A percentile compares a stretch with the other conserved stretches of the same genome.
These are phyloP conservation scores for Aspergillus pseudotamarii DNA, from an alignment of 2,329 filamentous ascomycete genomes.

Conservation along the genomic window DNA sequence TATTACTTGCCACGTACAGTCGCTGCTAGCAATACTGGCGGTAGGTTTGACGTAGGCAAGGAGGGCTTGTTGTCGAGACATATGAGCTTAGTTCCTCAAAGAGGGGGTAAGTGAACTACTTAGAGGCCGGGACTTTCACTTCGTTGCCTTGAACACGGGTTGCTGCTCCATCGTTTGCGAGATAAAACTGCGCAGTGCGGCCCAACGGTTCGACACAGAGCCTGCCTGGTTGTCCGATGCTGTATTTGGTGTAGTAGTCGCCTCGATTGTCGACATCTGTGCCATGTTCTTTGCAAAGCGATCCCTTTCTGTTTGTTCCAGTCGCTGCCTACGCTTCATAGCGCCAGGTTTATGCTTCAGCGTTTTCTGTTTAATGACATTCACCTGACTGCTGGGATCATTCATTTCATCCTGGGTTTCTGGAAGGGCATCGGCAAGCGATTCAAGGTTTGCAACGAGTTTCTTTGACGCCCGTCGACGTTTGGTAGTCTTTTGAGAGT, in stretches of 20 bases:
- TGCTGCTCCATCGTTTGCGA: constrained; percentile 88
- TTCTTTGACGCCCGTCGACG: constrained; percentile 74
- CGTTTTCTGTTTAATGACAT: constrained; percentile 74
- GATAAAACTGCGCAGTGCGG: constrained; percentile 80
- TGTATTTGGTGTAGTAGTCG: constrained; percentile 28
- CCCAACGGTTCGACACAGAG: constrained; percentile 68
- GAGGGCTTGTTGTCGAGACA: neutral
- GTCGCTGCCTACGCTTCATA: constrained; percentile 77
- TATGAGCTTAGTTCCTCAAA: neutral
- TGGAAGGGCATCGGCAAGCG: constrained; percentile 79
- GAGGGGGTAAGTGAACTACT: neutral
- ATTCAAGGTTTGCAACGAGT: constrained; percentile 72
- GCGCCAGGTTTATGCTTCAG: constrained; percentile 76
- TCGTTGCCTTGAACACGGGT: constrained; percentile 64
- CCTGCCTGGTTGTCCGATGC: constrained; percentile 22
- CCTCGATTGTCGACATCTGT: constrained; percentile 58
- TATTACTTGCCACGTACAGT: neutral
- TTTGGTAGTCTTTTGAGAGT: constrained; percentile 58
- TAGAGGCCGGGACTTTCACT: constrained; percentile 23
- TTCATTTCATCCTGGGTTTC: constrained; percentile 56
- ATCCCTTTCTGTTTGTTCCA: constrained; percentile 80
- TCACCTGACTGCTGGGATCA: constrained; percentile 55
- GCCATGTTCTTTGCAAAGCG: constrained; percentile 84
- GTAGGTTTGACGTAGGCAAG: neutral
- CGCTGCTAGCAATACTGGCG: neutral